A percentile compares a stretch with the other conserved stretches of the same genome.
Conservation (phyloP, 1,284 basidiomycete genomes). For the Volvariella volvacea region DNA sequence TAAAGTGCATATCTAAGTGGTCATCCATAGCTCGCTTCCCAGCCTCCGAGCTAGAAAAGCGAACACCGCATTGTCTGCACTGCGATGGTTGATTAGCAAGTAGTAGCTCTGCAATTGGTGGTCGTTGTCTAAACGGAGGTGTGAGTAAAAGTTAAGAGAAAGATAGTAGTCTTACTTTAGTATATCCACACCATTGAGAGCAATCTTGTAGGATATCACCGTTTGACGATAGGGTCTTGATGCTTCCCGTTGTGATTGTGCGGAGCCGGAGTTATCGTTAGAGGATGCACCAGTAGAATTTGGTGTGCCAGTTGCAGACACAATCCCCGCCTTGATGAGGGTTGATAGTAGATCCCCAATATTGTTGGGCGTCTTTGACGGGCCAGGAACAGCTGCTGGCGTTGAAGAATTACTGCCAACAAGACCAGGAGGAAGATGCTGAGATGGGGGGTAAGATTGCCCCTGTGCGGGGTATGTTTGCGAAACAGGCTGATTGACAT, state of each 20-base stretch:
- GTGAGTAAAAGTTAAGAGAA: slow-evolving; percentile 6
- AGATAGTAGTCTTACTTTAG: slow-evolving; percentile 42
- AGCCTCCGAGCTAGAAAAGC: slow-evolving; percentile 67
- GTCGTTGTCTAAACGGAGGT: slow-evolving; percentile 45
- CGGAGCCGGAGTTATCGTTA: slow-evolving; percentile 31
- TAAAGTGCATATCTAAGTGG: slow-evolving; percentile 97
- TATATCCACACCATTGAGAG: slow-evolving; percentile 67
- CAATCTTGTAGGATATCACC: slow-evolving; percentile 65
- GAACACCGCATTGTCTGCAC: slow-evolving; percentile 92
- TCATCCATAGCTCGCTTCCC: slow-evolving; percentile 81
- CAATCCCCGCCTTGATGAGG: slow-evolving; percentile 70
- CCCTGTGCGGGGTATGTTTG: background rate
- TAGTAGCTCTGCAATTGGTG: slow-evolving; percentile 58
- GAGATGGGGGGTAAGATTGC: slow-evolving; percentile 6
- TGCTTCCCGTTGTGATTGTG: slow-evolving; percentile 38
- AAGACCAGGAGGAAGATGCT: slow-evolving; percentile 13
- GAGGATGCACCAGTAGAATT: slow-evolving; percentile 38
- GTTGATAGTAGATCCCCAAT: slow-evolving; percentile 60
- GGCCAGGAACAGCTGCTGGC: slow-evolving; percentile 20
- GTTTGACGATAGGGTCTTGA: slow-evolving; percentile 60
- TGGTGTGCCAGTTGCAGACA: slow-evolving; percentile 48
- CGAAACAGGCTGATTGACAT: slow-evolving; percentile 9
- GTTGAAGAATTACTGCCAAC: slow-evolving; percentile 8
- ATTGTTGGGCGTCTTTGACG: slow-evolving; percentile 27
- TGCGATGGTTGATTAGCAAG: slow-evolving; percentile 73